A percentile compares a stretch with the other conserved stretches of the same genome.
These are phyloP conservation scores for Calonectria pauciramosa DNA, from an alignment of 2,329 filamentous ascomycete species.

Conservation along the genomic window DNA sequence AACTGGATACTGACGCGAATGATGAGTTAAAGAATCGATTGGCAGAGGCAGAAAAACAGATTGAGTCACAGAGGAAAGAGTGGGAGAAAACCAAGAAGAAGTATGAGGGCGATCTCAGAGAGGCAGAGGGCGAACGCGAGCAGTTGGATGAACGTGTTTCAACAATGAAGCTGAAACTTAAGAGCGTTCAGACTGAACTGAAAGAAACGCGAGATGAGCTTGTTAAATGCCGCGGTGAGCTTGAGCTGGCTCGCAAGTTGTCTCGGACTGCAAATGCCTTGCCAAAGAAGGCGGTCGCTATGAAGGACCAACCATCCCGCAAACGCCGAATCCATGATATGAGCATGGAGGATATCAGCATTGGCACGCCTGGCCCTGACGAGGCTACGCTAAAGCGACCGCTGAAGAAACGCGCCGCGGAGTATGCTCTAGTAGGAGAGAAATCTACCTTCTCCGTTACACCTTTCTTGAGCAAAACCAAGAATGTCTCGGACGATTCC, in stretches of 20 bases:
- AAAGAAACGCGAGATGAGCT: slow-evolving; percentile 69
- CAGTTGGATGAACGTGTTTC: slow-evolving; percentile 79
- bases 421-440: slow-evolving; percentile 74
- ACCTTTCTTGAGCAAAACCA: slow-evolving; percentile 87
- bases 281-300: slow-evolving; percentile 37
- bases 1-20: slow-evolving; percentile 55
- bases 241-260: slow-evolving; percentile 49
- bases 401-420: slow-evolving; percentile 69
- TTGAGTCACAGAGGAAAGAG: slow-evolving; percentile 59
- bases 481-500: slow-evolving; percentile 62
- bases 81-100: slow-evolving; percentile 61
- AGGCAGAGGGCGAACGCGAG: slow-evolving; percentile 73
- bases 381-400: slow-evolving; percentile 56
- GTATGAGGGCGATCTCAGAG: slow-evolving; percentile 67
- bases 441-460: slow-evolving; percentile 96
- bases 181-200: slow-evolving; percentile 78
- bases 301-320: slow-evolving; percentile 53
- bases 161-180: slow-evolving; percentile 77
- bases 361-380: slow-evolving; percentile 62
- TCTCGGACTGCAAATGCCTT: slow-evolving; percentile 35
- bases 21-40: slow-evolving; percentile 57
- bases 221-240: slow-evolving; percentile 56
- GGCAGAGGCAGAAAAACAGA: slow-evolving; percentile 53
- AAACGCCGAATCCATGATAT: slow-evolving; percentile 63
- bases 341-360: slow-evolving; percentile 60